Percentiles rank a stretch among this genome's conserved stretches.
Evolutionary conservation across 2,329 filamentous ascomycete species (phyloP).

Genomic region (Cladosporium colombiae): DNA sequence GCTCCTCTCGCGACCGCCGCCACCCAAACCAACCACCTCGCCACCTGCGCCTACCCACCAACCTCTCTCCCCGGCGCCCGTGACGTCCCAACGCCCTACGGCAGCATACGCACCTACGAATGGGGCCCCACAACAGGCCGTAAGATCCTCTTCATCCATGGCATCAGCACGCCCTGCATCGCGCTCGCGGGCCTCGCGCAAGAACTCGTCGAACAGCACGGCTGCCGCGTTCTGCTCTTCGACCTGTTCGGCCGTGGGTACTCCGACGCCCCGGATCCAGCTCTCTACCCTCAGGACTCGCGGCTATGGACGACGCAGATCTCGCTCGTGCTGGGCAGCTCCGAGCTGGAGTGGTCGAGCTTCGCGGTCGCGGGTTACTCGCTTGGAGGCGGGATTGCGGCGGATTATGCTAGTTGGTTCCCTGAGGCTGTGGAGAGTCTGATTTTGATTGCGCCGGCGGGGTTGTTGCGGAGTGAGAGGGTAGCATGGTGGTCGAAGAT

Average conservation of each 20-base stretch:
- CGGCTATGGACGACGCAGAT: constrained; percentile 73
- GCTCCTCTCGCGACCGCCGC: not conserved
- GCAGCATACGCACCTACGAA: constrained; percentile 73
- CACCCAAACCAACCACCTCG: not conserved
- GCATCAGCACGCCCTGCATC: constrained; percentile 76
- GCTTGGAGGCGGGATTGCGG: constrained; percentile 72
- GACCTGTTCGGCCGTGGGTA: constrained; percentile 78
- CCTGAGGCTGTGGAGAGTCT: constrained; percentile 68
- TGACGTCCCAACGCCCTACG: constrained; percentile 70
- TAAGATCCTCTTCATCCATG: constrained; percentile 75
- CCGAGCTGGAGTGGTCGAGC: constrained; percentile 65
- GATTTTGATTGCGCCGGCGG: constrained; percentile 76
- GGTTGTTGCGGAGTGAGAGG: constrained; percentile 68
- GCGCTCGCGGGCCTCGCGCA: constrained; percentile 67
- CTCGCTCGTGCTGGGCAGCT: constrained; percentile 69
- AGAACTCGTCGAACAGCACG: constrained; percentile 61
- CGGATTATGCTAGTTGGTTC: constrained; percentile 69
- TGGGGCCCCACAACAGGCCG: constrained; percentile 70
- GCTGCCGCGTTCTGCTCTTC: constrained; percentile 78
- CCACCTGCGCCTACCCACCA: constrained; percentile 60
- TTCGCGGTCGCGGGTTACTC: constrained; percentile 80
- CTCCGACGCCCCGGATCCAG: constrained; percentile 68
- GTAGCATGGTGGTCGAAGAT: constrained; percentile 62
- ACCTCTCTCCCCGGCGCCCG: constrained; percentile 69
- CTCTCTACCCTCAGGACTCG: constrained; percentile 69